phyloP scores from a whole-genome alignment of 805 yeast genomes.

The Pichia cabralensis region DNA sequence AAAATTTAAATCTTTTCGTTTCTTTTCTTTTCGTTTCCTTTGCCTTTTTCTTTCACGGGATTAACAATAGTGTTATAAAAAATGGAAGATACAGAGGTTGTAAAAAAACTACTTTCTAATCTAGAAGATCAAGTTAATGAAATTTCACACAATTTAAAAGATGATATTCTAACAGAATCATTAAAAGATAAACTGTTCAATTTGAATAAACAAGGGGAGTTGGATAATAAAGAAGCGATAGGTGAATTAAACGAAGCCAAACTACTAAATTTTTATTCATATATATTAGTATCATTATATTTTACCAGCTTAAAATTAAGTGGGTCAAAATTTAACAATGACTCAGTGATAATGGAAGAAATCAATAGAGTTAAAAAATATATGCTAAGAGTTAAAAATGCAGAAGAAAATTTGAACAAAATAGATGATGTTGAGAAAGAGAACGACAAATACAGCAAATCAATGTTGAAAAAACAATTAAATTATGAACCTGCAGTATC shows the following conservation, averaged over 20 bases:
- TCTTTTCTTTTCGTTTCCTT: too few relatives aligned
- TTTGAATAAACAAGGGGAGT: constrained; percentile 5
- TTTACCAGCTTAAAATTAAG: constrained; percentile 49
- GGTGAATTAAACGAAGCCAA: constrained; percentile 23
- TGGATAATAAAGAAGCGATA: constrained; percentile 4
- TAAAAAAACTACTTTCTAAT: constrained; percentile 5
- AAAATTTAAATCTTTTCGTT: too few relatives aligned
- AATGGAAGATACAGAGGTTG: constrained; percentile 9
- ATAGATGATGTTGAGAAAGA: constrained; percentile 17
- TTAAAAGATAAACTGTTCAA: constrained; percentile 10
- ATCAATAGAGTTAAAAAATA: constrained; percentile 57
- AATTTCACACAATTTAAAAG: constrained; percentile 1
- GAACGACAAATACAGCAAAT: constrained; percentile 10
- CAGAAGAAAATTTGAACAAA: constrained; percentile 23
- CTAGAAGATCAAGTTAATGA: not conserved
- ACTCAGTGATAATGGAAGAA: constrained; percentile 60
- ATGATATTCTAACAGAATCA: constrained; percentile 6
- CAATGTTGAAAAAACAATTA: constrained; percentile 24
- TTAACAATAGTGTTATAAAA: not conserved
- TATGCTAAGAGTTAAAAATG: constrained; percentile 45
- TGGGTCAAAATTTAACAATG: constrained; percentile 42
- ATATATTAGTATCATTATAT: constrained; percentile 44
- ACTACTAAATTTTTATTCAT: constrained; percentile 31
- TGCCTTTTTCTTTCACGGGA: too few relatives aligned
- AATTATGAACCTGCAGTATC: constrained; percentile 40